Base-by-base conservation (phyloP, 176 grass and related monocot species). In the Saccharum officinarum region DNA sequence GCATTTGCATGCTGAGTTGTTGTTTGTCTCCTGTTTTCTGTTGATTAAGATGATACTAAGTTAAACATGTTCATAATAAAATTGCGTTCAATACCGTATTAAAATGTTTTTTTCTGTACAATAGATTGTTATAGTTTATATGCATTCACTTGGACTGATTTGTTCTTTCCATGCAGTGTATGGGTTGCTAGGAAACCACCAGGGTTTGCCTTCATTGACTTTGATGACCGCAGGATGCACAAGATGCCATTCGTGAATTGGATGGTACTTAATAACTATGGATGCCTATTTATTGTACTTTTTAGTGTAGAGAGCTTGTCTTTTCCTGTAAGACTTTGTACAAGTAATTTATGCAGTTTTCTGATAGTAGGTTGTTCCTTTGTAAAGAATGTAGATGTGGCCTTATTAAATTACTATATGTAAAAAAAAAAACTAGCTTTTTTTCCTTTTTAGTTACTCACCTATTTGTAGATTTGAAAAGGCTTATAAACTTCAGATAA, bases 101-200 rank as follows among this genome's bases (percentile, higher is more conserved):
- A 71, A 17, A 50, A 77, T 18, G 10, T 50, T 16, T 65, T 62
- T 72, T 81, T 39, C 25, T 80, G 39, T 67, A 17, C 39, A 74
- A 69, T 39, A 22, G n/a, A 42, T 83, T 65, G 15, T 65, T 65
- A 65, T 65, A 31, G 62, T 65, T 83, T 36, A 28, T 30, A 81
- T 75, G 40, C 18, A 23, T 84, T 70, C n/a, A 74, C 61, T 80
- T 91, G 38, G 22, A 67, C 38, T 33, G 7, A 34, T 67, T 80
- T 74, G 10, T 77, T 81, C 71, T 52, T 86, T 47, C 39, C 37
- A 68, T 95, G 90, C 91, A 97, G 94, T 77, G 94, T 97, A 26
- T 97, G 94, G 94, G 94, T 97, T 90, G 94, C 94, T 82, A 88
- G 94, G 82, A 92, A 94, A 41, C 94, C 94, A 76, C 94, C 94